phyloP scores from a whole-genome alignment of 176 grass and related monocot species.

The Paspalum vaginatum region DNA sequence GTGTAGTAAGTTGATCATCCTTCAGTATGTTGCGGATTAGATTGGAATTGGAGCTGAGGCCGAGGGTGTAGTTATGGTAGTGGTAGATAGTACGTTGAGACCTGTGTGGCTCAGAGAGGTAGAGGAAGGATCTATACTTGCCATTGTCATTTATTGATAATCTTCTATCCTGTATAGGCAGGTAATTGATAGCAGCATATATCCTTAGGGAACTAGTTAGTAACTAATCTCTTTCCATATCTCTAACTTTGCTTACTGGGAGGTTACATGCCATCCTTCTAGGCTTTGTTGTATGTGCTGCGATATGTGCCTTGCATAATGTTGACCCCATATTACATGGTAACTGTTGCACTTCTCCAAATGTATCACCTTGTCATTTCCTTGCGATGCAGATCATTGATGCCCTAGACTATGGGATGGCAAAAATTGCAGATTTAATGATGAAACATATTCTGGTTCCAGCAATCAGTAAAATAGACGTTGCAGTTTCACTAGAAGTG shows the following conservation, averaged over 20 bases:
- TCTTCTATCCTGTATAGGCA: neutral
- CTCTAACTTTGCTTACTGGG: neutral
- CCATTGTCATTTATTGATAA: neutral
- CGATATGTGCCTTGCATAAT: neutral
- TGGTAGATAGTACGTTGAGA: no score
- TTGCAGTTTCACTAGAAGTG: conserved; percentile 58
- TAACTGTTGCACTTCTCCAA: conserved; percentile 26
- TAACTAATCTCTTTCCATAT: neutral
- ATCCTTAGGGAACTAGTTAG: neutral
- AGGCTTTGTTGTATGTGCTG: neutral
- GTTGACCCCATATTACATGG: neutral
- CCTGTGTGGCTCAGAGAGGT: neutral
- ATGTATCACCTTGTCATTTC: conserved; percentile 19
- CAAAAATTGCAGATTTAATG: conserved; percentile 74
- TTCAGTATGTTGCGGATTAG: neutral
- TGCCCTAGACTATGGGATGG: conserved; percentile 85
- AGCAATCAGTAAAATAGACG: conserved; percentile 58
- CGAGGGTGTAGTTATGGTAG: no score
- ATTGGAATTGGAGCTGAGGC: neutral
- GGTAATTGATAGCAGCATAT: neutral
- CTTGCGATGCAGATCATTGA: conserved; percentile 61
- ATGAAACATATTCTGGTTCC: conserved; percentile 76
- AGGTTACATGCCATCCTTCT: neutral
- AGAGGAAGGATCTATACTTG: neutral
- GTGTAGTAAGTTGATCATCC: neutral